Conservation (phyloP, 345 rosid genomes). For the Salix arbutifolia region DNA sequence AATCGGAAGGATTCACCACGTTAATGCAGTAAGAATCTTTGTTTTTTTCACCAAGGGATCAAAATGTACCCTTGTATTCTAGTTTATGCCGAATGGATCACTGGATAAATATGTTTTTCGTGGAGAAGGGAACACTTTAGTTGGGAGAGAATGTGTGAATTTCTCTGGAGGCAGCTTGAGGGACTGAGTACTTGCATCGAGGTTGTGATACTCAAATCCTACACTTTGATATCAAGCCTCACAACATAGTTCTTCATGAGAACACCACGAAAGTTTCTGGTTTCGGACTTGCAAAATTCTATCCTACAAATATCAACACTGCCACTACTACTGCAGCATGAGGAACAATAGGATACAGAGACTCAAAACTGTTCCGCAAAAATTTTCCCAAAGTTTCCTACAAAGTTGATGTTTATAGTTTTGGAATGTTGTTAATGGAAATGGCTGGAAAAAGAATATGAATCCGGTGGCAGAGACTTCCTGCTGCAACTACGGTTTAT, state of each 20-base stretch:
- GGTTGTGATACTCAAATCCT: conserved; percentile 17
- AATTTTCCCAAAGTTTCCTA: conserved; percentile 9
- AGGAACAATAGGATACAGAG: too few species aligned
- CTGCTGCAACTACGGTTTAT: background rate
- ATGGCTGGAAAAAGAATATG: conserved; percentile 2
- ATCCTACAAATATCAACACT: background rate
- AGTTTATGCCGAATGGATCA: conserved; percentile 12
- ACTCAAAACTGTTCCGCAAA: conserved; percentile 5
- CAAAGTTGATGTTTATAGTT: conserved; percentile 21
- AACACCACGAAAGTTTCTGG: background rate
- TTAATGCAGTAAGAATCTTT: background rate
- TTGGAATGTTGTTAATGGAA: conserved; percentile 20
- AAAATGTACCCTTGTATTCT: conserved; percentile 1
- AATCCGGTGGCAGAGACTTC: background rate
- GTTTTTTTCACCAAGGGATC: background rate
- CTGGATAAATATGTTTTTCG: background rate
- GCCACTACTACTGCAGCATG: background rate
- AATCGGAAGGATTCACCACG: background rate
- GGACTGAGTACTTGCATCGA: conserved; percentile 8
- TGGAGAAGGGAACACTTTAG: background rate
- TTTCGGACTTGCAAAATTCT: background rate
- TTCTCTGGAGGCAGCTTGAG: conserved; percentile 4
- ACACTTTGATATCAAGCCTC: background rate
- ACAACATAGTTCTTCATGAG: background rate
- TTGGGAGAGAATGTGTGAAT: conserved; percentile 6